Evolutionary conservation across 148 eudicot species (phyloP), one percentile per base, ranked within the genome.

Genomic region (Pharnaceum exiguum): DNA sequence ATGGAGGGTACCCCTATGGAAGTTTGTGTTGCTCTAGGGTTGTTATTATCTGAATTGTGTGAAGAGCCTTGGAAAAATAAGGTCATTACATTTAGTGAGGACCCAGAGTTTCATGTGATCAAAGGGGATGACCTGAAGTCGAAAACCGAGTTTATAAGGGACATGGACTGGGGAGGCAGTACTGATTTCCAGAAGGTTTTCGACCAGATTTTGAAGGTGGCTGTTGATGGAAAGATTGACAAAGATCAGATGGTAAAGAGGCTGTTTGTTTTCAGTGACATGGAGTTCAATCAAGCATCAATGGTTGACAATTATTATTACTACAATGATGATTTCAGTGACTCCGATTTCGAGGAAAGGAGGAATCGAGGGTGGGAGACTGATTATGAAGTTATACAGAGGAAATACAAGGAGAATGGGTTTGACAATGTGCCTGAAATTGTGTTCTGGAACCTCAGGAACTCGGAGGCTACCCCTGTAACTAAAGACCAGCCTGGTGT

Each of bases 221-320:
- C 79, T 0, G 51, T 65, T 0, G 8, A 18, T 0, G 79, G 22
- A 12, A 61, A 62, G 2, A 24, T 77, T 27, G 44, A 39, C 0
- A 70, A 74, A 28, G 72, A 71, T 5, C 42, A 74, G 47, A 77
- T 80, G 82, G 61, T 77, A 8, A 67, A 67, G 74, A 77, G 63
- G 65, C 24, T 81, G 25, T 48, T 48, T 48, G n/a, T 48, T 13
- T 19, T 19, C 16, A 26, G 2, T 25, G 13, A 3, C 16, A 48
- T 48, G 52, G 30, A 48, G 52, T 48, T 48, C 13, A n/a, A 48
- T 43, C 25, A 19, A 17, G 49, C 49, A n/a, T 18, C 13, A 4
- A 2, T 15, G 26, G 23, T 8, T 45, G 1, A n/a, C n/a, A n/a
- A n/a, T n/a, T n/a, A n/a, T n/a, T n/a, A n/a, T n/a, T n/a, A n/a